Percentiles rank a stretch among this genome's conserved stretches.
Evolutionary conservation across 176 grass and related monocot genomes (phyloP).

Genomic region (Pontederia paniculata): DNA sequence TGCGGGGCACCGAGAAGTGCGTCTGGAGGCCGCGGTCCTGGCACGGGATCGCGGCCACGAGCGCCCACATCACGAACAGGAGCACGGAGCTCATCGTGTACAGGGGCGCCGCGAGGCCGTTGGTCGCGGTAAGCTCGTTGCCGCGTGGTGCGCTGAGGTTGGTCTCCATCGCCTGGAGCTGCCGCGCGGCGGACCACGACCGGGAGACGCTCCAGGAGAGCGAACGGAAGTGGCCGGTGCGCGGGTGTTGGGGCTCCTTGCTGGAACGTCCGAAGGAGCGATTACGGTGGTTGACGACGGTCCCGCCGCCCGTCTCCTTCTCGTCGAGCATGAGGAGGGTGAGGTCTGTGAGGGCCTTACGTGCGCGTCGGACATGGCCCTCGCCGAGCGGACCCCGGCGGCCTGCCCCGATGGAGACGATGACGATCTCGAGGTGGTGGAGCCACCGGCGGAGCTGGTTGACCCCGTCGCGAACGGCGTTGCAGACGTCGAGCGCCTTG

Average conservation of each 20-base stretch:
- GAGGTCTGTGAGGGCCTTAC: constrained; percentile 85
- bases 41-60: constrained; percentile 72
- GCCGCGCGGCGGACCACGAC: constrained; percentile 77
- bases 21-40: constrained; percentile 76
- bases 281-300: constrained; percentile 44
- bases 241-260: constrained; percentile 1
- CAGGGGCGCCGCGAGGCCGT: constrained; percentile 36
- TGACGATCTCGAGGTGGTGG: constrained; percentile 62
- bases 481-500: constrained; percentile 96
- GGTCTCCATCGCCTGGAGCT: constrained; percentile 73
- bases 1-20: constrained; percentile 50
- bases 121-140: constrained; percentile 35
- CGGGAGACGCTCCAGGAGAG: constrained; percentile 91
- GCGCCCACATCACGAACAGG: constrained; percentile 48
- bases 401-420: constrained; percentile 23
- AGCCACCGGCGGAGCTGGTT: constrained; percentile 67
- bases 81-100: constrained; percentile 63
- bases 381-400: constrained; percentile 31
- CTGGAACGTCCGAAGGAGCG: constrained; percentile 50
- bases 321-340: constrained; percentile 95
- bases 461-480: constrained; percentile 67
- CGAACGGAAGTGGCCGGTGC: constrained; percentile 57
- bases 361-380: constrained; percentile 68
- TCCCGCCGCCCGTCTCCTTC: constrained; percentile 30
- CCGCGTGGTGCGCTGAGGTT: constrained; percentile 49